Conservation (phyloP, 257 asterid species). For the Anisodus tanguticus region DNA sequence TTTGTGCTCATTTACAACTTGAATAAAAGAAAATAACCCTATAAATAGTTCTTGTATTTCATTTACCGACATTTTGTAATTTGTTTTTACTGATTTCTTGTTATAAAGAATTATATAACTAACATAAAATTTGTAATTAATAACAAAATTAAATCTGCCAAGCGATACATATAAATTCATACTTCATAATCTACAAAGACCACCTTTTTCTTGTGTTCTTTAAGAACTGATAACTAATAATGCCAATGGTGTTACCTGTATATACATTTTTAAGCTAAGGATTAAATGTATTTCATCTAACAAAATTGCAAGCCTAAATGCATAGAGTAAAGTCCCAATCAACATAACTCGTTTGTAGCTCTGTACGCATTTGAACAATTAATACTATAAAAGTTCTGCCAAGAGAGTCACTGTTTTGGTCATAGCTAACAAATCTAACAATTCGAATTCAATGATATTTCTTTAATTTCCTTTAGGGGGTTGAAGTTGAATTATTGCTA, state of each 20-base stretch:
- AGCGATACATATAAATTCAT: not conserved
- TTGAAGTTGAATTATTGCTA: constrained; percentile 23
- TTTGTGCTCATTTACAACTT: not conserved
- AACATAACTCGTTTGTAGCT: not conserved
- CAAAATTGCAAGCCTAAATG: constrained; percentile 19
- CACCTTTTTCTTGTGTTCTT: not conserved
- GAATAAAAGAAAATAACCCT: not conserved
- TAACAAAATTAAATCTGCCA: not conserved
- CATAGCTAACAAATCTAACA: constrained; percentile 2
- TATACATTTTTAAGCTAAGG: not conserved
- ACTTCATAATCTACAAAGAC: not conserved
- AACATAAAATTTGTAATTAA: not conserved
- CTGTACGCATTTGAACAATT: not conserved
- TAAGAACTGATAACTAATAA: not conserved
- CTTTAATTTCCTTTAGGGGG: not conserved
- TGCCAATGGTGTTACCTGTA: not conserved
- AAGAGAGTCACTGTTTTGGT: constrained; percentile 9
- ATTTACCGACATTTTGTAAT: no score
- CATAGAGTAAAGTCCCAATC: constrained; percentile 26
- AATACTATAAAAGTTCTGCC: not conserved
- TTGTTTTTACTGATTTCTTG: not conserved
- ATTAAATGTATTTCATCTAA: constrained; percentile 17
- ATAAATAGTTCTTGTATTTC: not conserved
- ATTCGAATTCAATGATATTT: constrained; percentile 3
- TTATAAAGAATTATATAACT: not conserved